Evolutionary conservation across 1,139 yeast species (phyloP).

Genomic region (Lodderomyces pseudojiufengensis): DNA sequence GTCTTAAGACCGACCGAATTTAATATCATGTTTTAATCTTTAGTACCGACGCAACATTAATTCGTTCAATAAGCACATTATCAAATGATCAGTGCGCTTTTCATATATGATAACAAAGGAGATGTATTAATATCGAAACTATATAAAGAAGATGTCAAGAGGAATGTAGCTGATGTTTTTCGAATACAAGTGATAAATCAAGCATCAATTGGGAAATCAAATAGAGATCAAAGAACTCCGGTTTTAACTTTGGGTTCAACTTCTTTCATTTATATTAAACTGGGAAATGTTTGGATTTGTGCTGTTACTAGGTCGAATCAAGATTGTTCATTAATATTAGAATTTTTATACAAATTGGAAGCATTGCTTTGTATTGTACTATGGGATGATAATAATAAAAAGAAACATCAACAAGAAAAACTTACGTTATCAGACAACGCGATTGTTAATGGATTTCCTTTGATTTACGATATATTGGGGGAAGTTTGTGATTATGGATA

Average conservation of each 20-base stretch:
- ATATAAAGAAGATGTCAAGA: conserved; percentile 61
- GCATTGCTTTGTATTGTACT: conserved; percentile 32
- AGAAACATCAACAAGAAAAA: conserved; percentile 1
- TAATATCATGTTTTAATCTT: no score
- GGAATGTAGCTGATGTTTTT: conserved; percentile 82
- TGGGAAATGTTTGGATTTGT: conserved; percentile 72
- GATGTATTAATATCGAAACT: conserved; percentile 80
- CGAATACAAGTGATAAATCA: conserved; percentile 81
- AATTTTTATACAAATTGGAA: conserved; percentile 66
- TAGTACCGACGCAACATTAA: no score
- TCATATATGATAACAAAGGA: conserved; percentile 75
- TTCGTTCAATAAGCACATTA: no score
- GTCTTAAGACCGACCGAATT: no score
- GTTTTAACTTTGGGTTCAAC: conserved; percentile 90
- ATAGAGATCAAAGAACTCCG: conserved; percentile 61
- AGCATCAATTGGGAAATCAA: conserved; percentile 12
- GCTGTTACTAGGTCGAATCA: conserved; percentile 87
- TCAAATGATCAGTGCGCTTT: conserved; percentile 72
- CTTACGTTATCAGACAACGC: conserved; percentile 25
- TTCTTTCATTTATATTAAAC: conserved; percentile 75
- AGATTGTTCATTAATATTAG: conserved; percentile 78
- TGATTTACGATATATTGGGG: conserved; percentile 73
- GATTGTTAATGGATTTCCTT: conserved; percentile 51
- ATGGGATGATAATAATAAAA: conserved; percentile 9
- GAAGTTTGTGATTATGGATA: conserved; percentile 80